Percentiles rank a stretch among this genome's conserved stretches.
phyloP scores from a whole-genome alignment of 805 yeast species.

The Yarrowia phangngaensis region DNA sequence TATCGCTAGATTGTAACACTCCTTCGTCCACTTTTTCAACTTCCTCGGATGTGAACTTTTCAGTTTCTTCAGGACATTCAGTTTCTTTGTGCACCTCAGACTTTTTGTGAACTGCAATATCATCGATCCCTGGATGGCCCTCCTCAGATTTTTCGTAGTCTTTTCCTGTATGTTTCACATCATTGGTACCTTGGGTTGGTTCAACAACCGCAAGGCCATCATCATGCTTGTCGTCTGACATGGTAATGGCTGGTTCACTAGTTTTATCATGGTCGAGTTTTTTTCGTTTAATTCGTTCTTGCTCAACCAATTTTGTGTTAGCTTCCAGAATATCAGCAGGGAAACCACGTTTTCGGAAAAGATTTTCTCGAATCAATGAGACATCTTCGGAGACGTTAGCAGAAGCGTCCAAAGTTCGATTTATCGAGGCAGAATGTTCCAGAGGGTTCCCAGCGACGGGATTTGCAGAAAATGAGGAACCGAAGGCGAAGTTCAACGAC shows the following conservation, averaged over 20 bases:
- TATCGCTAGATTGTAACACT: too few relatives aligned
- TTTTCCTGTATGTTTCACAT: too few relatives aligned
- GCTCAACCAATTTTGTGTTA: slow-evolving; percentile 11
- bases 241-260: neutral
- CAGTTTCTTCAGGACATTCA: too few relatives aligned
- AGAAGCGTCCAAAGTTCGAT: slow-evolving; percentile 11
- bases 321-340: slow-evolving; percentile 24
- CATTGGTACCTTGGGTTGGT: too few relatives aligned
- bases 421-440: neutral
- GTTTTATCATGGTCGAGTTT: slow-evolving; percentile 13
- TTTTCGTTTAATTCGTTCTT: neutral
- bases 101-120: too few relatives aligned
- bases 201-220: too few relatives aligned
- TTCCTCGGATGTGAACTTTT: too few relatives aligned
- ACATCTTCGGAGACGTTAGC: slow-evolving; percentile 13
- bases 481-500: slow-evolving; percentile 13
- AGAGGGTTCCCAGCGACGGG: neutral
- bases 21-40: too few relatives aligned
- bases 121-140: too few relatives aligned
- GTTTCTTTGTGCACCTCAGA: too few relatives aligned
- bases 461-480: slow-evolving; percentile 7
- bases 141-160: too few relatives aligned
- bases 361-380: slow-evolving; percentile 15
- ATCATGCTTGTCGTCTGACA: too few relatives aligned
- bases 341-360: slow-evolving; percentile 21